These are phyloP conservation scores for Astrephomene gubernaculifera DNA, from an alignment of 139 green algal species.

Conservation along the genomic window DNA sequence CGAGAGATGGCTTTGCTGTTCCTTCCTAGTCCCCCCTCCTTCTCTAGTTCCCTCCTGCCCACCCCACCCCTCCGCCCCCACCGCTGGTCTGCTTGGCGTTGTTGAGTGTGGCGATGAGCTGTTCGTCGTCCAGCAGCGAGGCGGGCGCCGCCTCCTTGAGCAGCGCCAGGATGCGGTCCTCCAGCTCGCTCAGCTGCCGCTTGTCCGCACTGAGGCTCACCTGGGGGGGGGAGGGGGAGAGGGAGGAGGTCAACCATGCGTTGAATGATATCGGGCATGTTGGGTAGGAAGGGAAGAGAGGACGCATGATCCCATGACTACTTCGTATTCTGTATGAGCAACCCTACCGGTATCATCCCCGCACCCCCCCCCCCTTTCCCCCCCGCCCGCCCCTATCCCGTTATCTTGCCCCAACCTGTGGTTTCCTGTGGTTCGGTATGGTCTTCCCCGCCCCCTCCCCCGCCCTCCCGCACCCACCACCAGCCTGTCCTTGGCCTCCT, in stretches of 20 bases:
- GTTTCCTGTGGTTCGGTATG: too few relatives aligned
- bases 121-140: slow-evolving; percentile 86
- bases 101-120: slow-evolving; percentile 89
- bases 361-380: too few relatives aligned
- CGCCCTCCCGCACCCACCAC: slow-evolving; percentile 65
- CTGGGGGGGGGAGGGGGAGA: neutral
- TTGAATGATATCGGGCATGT: too few relatives aligned
- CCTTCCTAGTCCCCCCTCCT: neutral
- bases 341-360: too few relatives aligned
- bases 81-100: slow-evolving; percentile 79
- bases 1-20: too few relatives aligned
- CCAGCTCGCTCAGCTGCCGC: slow-evolving; percentile 77
- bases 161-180: slow-evolving; percentile 86
- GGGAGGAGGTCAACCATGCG: neutral
- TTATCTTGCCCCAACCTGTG: too few relatives aligned
- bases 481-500: slow-evolving; percentile 79
- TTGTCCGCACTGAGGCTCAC: slow-evolving; percentile 71
- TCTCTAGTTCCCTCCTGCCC: neutral
- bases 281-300: too few relatives aligned
- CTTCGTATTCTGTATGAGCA: too few relatives aligned
- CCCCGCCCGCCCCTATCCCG: too few relatives aligned
- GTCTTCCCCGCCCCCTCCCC: too few relatives aligned
- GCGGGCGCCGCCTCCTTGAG: slow-evolving; percentile 82
- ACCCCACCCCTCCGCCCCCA: neutral
- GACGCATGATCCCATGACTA: too few relatives aligned